Evolutionary conservation across 2,329 filamentous ascomycete species (phyloP).

Genomic region (Aspergillus ibericus): DNA sequence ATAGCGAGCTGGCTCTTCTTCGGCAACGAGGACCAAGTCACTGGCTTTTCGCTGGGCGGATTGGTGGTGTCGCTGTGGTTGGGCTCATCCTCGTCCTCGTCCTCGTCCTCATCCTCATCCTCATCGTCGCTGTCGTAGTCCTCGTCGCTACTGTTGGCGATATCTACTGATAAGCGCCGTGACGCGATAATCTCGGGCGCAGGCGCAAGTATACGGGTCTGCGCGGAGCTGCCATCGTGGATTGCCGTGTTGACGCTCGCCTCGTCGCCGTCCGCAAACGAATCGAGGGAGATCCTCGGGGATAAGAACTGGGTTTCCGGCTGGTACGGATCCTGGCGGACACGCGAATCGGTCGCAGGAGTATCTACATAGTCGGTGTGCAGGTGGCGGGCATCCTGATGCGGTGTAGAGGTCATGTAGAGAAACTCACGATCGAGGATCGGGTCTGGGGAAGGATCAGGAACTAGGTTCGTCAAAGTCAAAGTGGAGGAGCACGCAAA

Average conservation of each 20-base stretch:
- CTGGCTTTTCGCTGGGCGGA: conserved; percentile 42
- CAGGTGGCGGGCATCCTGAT: conserved; percentile 4
- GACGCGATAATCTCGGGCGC: conserved; percentile 15
- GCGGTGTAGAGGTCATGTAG: conserved; percentile 15
- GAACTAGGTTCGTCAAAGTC: not conserved
- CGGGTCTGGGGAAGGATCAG: not conserved
- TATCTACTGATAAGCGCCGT: conserved; percentile 16
- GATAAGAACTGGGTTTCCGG: not conserved
- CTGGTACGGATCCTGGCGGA: not conserved
- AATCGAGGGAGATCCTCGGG: not conserved
- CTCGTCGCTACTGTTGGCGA: conserved; percentile 6
- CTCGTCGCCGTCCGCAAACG: conserved; percentile 16
- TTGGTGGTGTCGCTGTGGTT: not conserved
- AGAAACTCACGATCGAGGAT: not conserved
- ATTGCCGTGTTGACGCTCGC: conserved; percentile 22
- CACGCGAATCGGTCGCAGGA: conserved; percentile 1
- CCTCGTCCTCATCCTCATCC: conserved; percentile 7
- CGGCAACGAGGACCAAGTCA: conserved; percentile 72
- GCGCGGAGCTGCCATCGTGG: conserved; percentile 9
- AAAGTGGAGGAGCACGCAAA: not conserved
- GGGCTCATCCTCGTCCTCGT: conserved; percentile 16
- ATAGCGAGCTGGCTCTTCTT: conserved; percentile 75
- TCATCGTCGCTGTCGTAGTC: not conserved
- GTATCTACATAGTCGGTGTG: conserved; percentile 17
- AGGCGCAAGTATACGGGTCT: conserved; percentile 11